phyloP scores from a whole-genome alignment of 345 rosid genomes.

The Syzygium aromaticum region DNA sequence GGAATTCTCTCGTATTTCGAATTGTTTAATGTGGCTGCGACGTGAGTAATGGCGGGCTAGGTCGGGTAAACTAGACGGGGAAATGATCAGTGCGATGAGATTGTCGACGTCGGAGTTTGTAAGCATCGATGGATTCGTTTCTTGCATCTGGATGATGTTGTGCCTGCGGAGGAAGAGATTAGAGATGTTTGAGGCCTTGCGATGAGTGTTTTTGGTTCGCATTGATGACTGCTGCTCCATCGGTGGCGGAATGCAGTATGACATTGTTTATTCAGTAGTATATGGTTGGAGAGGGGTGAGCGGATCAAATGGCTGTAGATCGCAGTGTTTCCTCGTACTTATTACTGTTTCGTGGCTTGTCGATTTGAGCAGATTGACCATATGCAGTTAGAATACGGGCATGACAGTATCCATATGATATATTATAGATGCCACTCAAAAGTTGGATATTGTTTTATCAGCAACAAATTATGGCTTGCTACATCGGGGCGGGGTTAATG shows the following conservation, averaged over 20 bases:
- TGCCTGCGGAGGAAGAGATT: background rate
- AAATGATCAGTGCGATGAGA: background rate
- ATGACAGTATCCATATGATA: background rate
- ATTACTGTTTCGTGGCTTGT: background rate
- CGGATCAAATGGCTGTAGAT: background rate
- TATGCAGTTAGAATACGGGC: background rate
- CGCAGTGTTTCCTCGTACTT: background rate
- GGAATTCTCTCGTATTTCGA: background rate
- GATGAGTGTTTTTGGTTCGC: background rate
- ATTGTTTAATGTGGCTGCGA: background rate
- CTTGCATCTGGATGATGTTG: background rate
- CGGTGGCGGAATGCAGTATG: background rate
- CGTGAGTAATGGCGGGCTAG: background rate
- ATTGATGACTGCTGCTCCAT: background rate
- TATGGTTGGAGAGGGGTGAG: background rate
- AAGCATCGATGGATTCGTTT: background rate
- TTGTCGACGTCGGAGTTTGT: background rate
- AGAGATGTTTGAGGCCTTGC: background rate
- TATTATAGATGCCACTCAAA: background rate
- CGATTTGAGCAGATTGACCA: background rate
- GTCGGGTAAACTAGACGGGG: background rate
- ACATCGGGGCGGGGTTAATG: background rate
- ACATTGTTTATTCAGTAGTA: background rate
- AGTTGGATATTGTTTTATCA: background rate
- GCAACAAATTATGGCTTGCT: background rate